Percentiles rank a stretch among this genome's conserved stretches.
Conservation (phyloP, 768 basidiomycete species). For the Neoboletus brunneissimus region DNA sequence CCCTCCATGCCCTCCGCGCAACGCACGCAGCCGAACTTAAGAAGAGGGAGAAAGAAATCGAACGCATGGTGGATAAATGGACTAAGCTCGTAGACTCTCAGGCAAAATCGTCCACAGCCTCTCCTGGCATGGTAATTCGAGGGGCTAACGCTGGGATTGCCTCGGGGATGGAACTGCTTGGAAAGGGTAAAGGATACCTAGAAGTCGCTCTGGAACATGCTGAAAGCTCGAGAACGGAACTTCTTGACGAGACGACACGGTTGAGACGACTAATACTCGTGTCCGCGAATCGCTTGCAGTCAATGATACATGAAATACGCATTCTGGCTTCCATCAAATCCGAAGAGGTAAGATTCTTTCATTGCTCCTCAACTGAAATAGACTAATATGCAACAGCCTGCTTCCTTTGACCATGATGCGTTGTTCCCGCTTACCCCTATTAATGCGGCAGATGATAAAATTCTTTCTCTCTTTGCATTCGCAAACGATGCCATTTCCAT, state of each 20-base stretch:
- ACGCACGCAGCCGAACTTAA: constrained; percentile 71
- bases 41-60: constrained; percentile 78
- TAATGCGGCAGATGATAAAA: constrained; percentile 46
- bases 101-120: constrained; percentile 47
- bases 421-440: constrained; percentile 55
- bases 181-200: constrained; percentile 52
- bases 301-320: constrained; percentile 48
- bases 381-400: constrained; percentile 36
- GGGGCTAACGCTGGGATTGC: constrained; percentile 51
- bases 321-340: constrained; percentile 37
- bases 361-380: background rate
- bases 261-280: constrained; percentile 60
- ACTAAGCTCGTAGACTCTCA: constrained; percentile 67
- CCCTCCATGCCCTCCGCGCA: constrained; percentile 65
- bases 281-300: constrained; percentile 64
- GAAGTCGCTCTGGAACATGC: constrained; percentile 74
- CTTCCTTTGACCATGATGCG: constrained; percentile 43
- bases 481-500: constrained; percentile 38
- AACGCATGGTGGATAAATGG: constrained; percentile 74
- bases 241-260: constrained; percentile 62
- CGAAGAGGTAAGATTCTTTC: constrained; percentile 45
- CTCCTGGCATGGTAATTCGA: constrained; percentile 50
- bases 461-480: constrained; percentile 42
- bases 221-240: constrained; percentile 58
- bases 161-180: constrained; percentile 43